Evolutionary conservation across 176 grass and related monocot genomes (phyloP).

Genomic region (Canna indica): DNA sequence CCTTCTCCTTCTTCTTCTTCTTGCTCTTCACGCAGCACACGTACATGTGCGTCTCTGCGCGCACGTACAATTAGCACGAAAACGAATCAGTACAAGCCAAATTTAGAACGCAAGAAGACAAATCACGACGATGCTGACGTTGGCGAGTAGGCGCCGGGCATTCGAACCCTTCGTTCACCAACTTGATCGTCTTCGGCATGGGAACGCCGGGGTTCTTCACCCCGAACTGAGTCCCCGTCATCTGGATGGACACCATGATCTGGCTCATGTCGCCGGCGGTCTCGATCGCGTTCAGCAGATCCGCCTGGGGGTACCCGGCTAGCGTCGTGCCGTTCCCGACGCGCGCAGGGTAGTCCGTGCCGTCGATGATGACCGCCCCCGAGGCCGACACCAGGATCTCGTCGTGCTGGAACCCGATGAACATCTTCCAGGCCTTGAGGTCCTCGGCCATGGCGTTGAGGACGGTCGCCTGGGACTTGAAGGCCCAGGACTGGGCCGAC

Average conservation of each 20-base stretch:
- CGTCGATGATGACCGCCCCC: conserved; percentile 58
- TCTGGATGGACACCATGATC: conserved; percentile 56
- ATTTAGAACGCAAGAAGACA: neutral
- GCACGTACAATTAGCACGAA: neutral
- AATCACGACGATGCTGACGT: neutral
- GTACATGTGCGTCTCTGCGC: conserved; percentile 50
- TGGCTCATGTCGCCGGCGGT: conserved; percentile 64
- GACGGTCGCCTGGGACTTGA: conserved; percentile 50
- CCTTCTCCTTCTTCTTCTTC: conserved; percentile 49
- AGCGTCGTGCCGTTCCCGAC: conserved; percentile 58
- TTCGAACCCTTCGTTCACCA: conserved; percentile 53
- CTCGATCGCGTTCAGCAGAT: conserved; percentile 77
- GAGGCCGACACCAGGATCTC: conserved; percentile 71
- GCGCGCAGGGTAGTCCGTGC: conserved; percentile 47
- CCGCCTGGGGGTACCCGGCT: conserved; percentile 55
- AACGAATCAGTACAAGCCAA: no score
- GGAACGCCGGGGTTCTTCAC: conserved; percentile 55
- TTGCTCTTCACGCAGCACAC: conserved; percentile 65
- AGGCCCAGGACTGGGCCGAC: conserved; percentile 85
- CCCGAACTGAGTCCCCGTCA: conserved; percentile 91
- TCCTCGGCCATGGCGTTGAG: conserved; percentile 74
- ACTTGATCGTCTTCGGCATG: conserved; percentile 89
- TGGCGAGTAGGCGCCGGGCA: conserved; percentile 36
- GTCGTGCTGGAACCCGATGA: conserved; percentile 77
- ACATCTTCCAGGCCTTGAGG: conserved; percentile 78